Percentiles rank a stretch among this genome's conserved stretches.
Evolutionary conservation across 139 green algal genomes (phyloP).

Genomic region (Yamagishiella unicocca): DNA sequence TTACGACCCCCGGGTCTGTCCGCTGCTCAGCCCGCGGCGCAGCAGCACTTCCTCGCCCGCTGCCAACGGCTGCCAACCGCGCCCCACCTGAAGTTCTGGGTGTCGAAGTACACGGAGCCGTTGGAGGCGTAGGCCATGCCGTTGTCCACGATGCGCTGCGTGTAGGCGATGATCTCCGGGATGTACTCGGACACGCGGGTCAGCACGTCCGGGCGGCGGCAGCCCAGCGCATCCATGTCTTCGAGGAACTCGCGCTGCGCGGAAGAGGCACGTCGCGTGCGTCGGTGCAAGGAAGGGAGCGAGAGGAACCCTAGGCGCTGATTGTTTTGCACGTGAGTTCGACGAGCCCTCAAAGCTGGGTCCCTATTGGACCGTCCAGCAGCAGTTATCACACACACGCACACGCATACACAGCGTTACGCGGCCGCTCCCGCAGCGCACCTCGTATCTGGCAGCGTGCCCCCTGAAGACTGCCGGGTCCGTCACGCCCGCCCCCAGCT

Average conservation of each 20-base stretch:
- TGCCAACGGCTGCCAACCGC: not conserved
- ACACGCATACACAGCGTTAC: too few relatives aligned
- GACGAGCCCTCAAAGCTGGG: too few relatives aligned
- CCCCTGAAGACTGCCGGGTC: slow-evolving; percentile 88
- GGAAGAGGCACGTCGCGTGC: too few relatives aligned
- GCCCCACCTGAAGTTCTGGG: slow-evolving; percentile 81
- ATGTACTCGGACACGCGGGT: slow-evolving; percentile 97
- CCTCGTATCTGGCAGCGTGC: slow-evolving; percentile 91
- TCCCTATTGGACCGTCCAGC: too few relatives aligned
- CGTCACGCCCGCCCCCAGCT: slow-evolving; percentile 74
- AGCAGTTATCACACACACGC: too few relatives aligned
- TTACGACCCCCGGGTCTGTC: too few relatives aligned
- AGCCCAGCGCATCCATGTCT: slow-evolving; percentile 92
- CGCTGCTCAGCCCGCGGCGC: too few relatives aligned
- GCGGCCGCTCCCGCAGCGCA: slow-evolving; percentile 49
- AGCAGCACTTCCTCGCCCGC: too few relatives aligned
- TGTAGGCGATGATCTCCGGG: slow-evolving; percentile 60
- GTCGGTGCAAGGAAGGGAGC: not conserved
- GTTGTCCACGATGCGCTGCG: slow-evolving; percentile 87
- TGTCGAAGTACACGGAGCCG: slow-evolving; percentile 98
- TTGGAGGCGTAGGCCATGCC: slow-evolving; percentile 92
- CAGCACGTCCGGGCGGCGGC: slow-evolving; percentile 83
- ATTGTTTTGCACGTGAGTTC: too few relatives aligned
- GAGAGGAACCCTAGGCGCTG: too few relatives aligned
- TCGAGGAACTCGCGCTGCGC: slow-evolving; percentile 90